phyloP scores from a whole-genome alignment of 441 rosid genomes.

The Gossypium davidsonii region DNA sequence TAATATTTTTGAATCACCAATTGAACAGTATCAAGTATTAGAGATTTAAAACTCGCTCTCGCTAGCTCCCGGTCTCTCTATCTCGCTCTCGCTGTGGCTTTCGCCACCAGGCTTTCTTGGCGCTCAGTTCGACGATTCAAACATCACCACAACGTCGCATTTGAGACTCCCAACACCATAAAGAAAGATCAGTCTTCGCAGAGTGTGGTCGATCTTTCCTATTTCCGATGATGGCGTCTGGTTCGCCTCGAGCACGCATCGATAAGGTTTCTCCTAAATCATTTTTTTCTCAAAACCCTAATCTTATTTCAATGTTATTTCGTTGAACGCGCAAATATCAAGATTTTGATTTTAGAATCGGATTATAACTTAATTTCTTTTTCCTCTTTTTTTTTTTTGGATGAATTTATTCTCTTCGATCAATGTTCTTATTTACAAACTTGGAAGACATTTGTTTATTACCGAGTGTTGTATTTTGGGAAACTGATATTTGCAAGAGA shows the following conservation, averaged over 20 bases:
- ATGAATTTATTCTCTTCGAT: not conserved
- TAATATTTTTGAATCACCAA: not conserved
- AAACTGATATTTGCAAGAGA: not conserved
- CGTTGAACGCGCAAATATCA: not conserved
- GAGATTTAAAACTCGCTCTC: not conserved
- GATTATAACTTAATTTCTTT: conserved; percentile 6
- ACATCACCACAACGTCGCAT: conserved; percentile 12
- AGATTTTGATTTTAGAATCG: not conserved
- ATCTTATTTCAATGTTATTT: not conserved
- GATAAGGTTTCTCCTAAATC: conserved; percentile 49
- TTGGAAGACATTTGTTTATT: not conserved
- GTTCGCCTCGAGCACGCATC: conserved; percentile 48
- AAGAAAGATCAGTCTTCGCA: conserved; percentile 29
- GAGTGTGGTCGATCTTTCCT: conserved; percentile 23
- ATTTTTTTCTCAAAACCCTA: conserved; percentile 1
- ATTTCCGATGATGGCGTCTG: conserved; percentile 51
- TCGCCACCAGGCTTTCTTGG: conserved; percentile 21
- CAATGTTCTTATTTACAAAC: not conserved
- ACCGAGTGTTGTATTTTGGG: not conserved
- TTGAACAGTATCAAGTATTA: not conserved
- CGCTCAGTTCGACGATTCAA: conserved; percentile 22
- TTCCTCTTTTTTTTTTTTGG: not conserved
- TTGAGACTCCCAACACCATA: conserved; percentile 3
- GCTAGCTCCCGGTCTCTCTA: not conserved
- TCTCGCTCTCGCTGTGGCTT: conserved; percentile 1